Evolutionary conservation across 2,329 filamentous ascomycete species (phyloP).

Genomic region (Penicillium sumatraense): DNA sequence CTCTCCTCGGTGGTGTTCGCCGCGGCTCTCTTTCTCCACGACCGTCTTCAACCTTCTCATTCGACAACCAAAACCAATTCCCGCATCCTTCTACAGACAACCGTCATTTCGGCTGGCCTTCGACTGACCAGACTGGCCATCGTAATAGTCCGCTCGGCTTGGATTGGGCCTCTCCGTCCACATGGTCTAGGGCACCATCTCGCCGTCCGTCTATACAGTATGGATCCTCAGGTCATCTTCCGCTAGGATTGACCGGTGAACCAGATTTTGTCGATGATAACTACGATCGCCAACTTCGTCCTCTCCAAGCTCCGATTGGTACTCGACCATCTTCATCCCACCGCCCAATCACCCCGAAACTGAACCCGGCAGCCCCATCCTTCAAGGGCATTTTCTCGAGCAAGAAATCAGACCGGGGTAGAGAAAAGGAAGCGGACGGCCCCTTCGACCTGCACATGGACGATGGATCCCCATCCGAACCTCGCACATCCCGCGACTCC

Average conservation of each 20-base stretch:
- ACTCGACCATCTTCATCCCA: slow-evolving; percentile 70
- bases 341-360: slow-evolving; percentile 60
- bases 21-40: slow-evolving; percentile 51
- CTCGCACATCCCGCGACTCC: slow-evolving; percentile 50
- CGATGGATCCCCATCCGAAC: slow-evolving; percentile 49
- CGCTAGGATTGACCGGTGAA: slow-evolving; percentile 59
- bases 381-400: slow-evolving; percentile 75
- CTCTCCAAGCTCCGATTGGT: slow-evolving; percentile 73
- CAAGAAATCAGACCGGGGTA: slow-evolving; percentile 47
- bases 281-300: slow-evolving; percentile 53
- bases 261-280: slow-evolving; percentile 52
- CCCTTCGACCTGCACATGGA: slow-evolving; percentile 39
- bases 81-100: slow-evolving; percentile 80
- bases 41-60: slow-evolving; percentile 60
- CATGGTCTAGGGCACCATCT: slow-evolving; percentile 78
- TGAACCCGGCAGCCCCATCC: slow-evolving; percentile 88
- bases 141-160: slow-evolving; percentile 56
- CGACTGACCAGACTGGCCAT: slow-evolving; percentile 58
- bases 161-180: slow-evolving; percentile 57
- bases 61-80: slow-evolving; percentile 59
- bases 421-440: slow-evolving; percentile 35
- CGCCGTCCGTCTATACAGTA: slow-evolving; percentile 79
- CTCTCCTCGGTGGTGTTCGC: slow-evolving; percentile 47
- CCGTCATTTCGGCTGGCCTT: slow-evolving; percentile 72
- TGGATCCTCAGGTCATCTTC: slow-evolving; percentile 70